These are phyloP conservation scores for Suhomyces atakaporum DNA, from an alignment of 1,139 yeast genomes.

Conservation along the genomic window DNA sequence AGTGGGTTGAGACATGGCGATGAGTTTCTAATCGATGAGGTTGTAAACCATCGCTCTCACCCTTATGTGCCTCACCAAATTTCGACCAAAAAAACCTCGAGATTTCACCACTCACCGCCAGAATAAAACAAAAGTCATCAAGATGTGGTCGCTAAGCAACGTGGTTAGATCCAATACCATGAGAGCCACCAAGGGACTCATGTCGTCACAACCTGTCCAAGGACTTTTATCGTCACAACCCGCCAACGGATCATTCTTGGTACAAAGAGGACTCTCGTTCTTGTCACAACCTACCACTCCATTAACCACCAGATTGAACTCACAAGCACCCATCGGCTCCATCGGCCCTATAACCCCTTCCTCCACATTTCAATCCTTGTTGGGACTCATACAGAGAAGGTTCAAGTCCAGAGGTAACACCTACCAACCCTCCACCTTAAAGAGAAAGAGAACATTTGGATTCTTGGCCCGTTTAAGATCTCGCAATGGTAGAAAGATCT, in stretches of 20 bases:
- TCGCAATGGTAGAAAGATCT: slow-evolving; percentile 76
- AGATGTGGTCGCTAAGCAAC: slow-evolving; percentile 14
- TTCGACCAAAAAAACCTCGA: slow-evolving; percentile 4
- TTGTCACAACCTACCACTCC: slow-evolving; percentile 20
- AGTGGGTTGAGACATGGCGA: slow-evolving; percentile 16
- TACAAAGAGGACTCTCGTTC: slow-evolving; percentile 21
- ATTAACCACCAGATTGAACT: slow-evolving; percentile 5
- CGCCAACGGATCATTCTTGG: too few relatives aligned
- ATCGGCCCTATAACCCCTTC: slow-evolving; percentile 10
- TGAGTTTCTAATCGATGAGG: neutral
- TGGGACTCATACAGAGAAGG: slow-evolving; percentile 57
- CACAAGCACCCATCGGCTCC: too few relatives aligned
- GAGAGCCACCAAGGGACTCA: too few relatives aligned
- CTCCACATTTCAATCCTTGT: slow-evolving; percentile 25
- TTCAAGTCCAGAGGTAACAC: slow-evolving; percentile 92
- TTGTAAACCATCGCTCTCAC: too few relatives aligned
- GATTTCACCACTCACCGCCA: slow-evolving; percentile 11
- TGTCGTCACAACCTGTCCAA: too few relatives aligned
- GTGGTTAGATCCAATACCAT: slow-evolving; percentile 11
- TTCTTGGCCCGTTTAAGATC: slow-evolving; percentile 84
- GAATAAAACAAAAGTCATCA: neutral
- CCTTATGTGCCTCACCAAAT: neutral
- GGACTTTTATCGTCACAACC: too few relatives aligned
- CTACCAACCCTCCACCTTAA: slow-evolving; percentile 88
- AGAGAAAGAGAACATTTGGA: slow-evolving; percentile 88